A percentile compares a stretch with the other conserved stretches of the same genome.
These are phyloP conservation scores for Annulohypoxylon moriforme DNA, from an alignment of 495 filamentous ascomycete species.

Conservation along the genomic window DNA sequence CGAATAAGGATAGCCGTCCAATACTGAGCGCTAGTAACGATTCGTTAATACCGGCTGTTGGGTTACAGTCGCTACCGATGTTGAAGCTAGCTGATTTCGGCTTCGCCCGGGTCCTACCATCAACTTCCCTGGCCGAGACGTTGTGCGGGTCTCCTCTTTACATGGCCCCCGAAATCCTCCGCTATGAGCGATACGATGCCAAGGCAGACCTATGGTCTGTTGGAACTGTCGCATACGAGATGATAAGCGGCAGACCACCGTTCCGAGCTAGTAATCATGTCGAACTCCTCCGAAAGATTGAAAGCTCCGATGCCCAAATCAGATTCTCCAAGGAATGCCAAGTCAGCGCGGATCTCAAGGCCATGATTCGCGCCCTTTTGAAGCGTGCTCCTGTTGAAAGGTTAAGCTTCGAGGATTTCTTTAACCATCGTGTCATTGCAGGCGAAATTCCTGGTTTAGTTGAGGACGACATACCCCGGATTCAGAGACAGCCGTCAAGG, in stretches of 20 bases:
- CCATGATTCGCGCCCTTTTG: slow-evolving; percentile 80
- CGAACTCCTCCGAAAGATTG: slow-evolving; percentile 90
- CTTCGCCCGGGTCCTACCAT: slow-evolving; percentile 89
- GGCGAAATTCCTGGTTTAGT: slow-evolving; percentile 85
- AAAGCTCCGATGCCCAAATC: slow-evolving; percentile 84
- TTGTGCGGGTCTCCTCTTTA: slow-evolving; percentile 98
- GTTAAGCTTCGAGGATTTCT: slow-evolving; percentile 85
- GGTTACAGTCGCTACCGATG: slow-evolving; percentile 89
- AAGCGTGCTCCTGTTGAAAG: slow-evolving; percentile 87
- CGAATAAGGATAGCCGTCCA: slow-evolving; percentile 55
- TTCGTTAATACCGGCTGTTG: slow-evolving; percentile 81
- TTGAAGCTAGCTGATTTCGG: slow-evolving; percentile 98
- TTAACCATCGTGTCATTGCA: slow-evolving; percentile 76
- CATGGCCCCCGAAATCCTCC: slow-evolving; percentile 97
- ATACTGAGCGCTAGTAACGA: slow-evolving; percentile 74
- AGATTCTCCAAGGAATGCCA: slow-evolving; percentile 78
- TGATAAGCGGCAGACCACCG: slow-evolving; percentile 89
- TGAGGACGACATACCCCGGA: slow-evolving; percentile 73
- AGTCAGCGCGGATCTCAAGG: slow-evolving; percentile 81
- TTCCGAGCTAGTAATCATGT: slow-evolving; percentile 95
- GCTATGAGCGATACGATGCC: slow-evolving; percentile 97
- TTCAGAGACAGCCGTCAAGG: slow-evolving; percentile 41
- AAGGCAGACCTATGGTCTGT: slow-evolving; percentile 98
- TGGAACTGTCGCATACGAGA: slow-evolving; percentile 93
- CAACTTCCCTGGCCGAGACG: slow-evolving; percentile 91